Evolutionary conservation across 1,284 basidiomycete genomes (phyloP), one percentile per base, ranked within the genome.

Genomic region (Ceratobasidium sp.): DNA sequence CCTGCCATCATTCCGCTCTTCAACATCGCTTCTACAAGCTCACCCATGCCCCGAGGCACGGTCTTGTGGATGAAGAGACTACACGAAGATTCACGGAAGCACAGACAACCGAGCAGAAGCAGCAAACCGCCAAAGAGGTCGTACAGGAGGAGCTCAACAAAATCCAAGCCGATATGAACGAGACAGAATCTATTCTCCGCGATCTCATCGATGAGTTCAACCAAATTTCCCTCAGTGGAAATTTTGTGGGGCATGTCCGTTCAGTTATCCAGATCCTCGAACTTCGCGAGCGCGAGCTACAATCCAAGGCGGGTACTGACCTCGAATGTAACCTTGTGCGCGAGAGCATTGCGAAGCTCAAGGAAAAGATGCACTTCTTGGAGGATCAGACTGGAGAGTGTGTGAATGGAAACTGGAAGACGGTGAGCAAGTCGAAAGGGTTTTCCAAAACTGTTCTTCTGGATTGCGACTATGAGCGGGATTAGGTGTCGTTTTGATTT

Each of bases 221-320:
- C 58, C 31, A 47, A 31, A 12, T 50, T 2, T 62, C 58, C 4
- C 58, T 62, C n/a, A 50, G 31, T 13, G 12, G 45, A 20, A 62
- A 50, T 32, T 62, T 62, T 62, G 58, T 45, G 0, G 45, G 58
- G 1, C 58, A 62, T 20, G 22, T 62, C n/a, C 43, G 32, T 0
- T 47, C 58, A n/a, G 58, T 45, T 20, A 62, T 62, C 27, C 42
- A 49, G 38, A n/a, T n/a, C n/a, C n/a, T n/a, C n/a, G n/a, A n/a
- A n/a, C n/a, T n/a, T n/a, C n/a, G n/a, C n/a, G n/a, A n/a, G n/a
- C n/a, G n/a, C n/a, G n/a, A n/a, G n/a, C n/a, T n/a, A n/a, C n/a
- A n/a, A n/a, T n/a, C n/a, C n/a, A n/a, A n/a, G n/a, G n/a, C n/a
- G n/a, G n/a, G n/a, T n/a, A n/a, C n/a, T n/a, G n/a, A n/a, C n/a